Conservation (phyloP, 306 rosid species). For the Cucurbita moschata region DNA sequence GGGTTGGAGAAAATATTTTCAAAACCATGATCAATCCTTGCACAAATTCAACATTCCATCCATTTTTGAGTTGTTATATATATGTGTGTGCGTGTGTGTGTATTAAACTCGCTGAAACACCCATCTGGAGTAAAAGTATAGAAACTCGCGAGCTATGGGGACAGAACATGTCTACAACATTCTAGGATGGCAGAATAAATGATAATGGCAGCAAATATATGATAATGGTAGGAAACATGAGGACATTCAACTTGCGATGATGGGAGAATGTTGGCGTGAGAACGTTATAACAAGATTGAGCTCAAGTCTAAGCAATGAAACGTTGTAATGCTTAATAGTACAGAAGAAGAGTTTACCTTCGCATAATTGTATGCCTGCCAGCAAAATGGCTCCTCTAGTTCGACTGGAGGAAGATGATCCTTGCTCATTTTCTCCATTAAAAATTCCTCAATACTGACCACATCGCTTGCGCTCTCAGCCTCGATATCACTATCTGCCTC, state of each 20-base stretch:
- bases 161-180: not conserved
- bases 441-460: slow-evolving; percentile 58
- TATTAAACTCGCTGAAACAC: no score
- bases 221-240: not conserved
- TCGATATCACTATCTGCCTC: slow-evolving; percentile 81
- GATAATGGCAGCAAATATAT: not conserved
- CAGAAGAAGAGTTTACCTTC: slow-evolving; percentile 32
- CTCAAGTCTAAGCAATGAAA: not conserved
- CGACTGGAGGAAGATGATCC: slow-evolving; percentile 87
- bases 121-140: not conserved
- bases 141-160: not conserved
- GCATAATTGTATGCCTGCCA: slow-evolving; percentile 97
- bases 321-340: not conserved
- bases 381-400: slow-evolving; percentile 95
- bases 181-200: not conserved
- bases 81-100: no score
- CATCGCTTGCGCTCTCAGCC: slow-evolving; percentile 52
- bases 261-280: not conserved
- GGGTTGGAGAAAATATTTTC: not conserved
- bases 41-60: not conserved
- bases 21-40: not conserved
- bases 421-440: slow-evolving; percentile 79
- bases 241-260: not conserved
- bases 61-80: not conserved
- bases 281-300: not conserved